phyloP scores from a whole-genome alignment of 176 grass and related monocot genomes.

The Poa pratensis region DNA sequence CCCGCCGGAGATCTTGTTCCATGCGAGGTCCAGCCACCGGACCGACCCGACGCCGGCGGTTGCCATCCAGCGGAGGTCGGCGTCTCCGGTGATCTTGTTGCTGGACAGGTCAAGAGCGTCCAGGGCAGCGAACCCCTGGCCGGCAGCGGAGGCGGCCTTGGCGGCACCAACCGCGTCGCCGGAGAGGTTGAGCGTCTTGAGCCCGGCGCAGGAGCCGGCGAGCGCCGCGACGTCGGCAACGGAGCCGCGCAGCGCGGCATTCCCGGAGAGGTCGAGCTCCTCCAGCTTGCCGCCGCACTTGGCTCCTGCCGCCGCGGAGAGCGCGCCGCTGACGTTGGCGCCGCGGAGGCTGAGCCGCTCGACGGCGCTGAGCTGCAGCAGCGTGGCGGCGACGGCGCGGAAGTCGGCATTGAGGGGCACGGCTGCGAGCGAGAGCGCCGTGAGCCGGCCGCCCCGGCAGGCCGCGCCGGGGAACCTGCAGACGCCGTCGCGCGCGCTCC shows the following conservation, averaged over 20 bases:
- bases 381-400: slow-evolving; percentile 47
- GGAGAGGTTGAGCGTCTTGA: slow-evolving; percentile 74
- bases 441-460: slow-evolving; percentile 62
- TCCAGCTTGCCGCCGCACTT: slow-evolving; percentile 54
- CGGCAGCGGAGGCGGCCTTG: neutral
- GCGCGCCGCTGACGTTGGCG: slow-evolving; percentile 70
- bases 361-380: slow-evolving; percentile 62
- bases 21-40: slow-evolving; percentile 60
- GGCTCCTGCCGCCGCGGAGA: slow-evolving; percentile 10
- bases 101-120: slow-evolving; percentile 69
- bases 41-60: slow-evolving; percentile 57
- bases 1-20: slow-evolving; percentile 63
- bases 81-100: slow-evolving; percentile 68
- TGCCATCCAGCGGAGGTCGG: slow-evolving; percentile 66
- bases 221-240: slow-evolving; percentile 67
- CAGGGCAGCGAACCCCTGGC: slow-evolving; percentile 45
- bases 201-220: slow-evolving; percentile 42
- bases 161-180: slow-evolving; percentile 52
- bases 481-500: slow-evolving; percentile 49
- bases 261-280: slow-evolving; percentile 77
- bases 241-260: slow-evolving; percentile 70
- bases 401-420: slow-evolving; percentile 74
- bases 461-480: slow-evolving; percentile 74
- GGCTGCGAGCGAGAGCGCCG: slow-evolving; percentile 57
- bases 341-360: slow-evolving; percentile 67